Base-by-base conservation (phyloP, 768 basidiomycete species). In the Galerina marginata region DNA sequence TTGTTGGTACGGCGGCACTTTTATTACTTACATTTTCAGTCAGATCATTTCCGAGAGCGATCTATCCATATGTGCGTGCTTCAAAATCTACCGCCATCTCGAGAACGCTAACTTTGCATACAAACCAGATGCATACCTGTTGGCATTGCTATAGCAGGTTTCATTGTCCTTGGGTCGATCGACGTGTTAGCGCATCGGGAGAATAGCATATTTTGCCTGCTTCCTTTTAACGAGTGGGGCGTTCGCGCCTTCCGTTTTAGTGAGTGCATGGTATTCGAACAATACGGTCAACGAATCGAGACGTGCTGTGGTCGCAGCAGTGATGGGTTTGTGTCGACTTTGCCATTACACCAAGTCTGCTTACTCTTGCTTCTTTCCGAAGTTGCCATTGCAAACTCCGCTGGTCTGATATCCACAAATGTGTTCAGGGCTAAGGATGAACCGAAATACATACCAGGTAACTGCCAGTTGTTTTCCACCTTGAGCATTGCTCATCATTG, bases 181-280 rank as follows among this genome's bases (percentile, higher is more conserved):
- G 72, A 84, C 52, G 72, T 75, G 2, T 47, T 78, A 38, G 65
- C 67, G n/a, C 69, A 81, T 59, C 75, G 75, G 43, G 69, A n/a
- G 73, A 43, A 74, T 79, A 14, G 82, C 82, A 20, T 85, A 85
- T 69, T 84, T 86, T 65, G 83, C 84, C 11, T 82, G 80, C 59
- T 86, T 86, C 73, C 63, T 86, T 52, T 68, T 86, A 46, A 82
- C 80, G 12, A 79, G 79, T 67, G 83, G 82, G 56, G 79, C 80
- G 9, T 82, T 80, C 54, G 80, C 80, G 7, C 81, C 81, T 1
- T 81, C 80, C 3, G 80, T 82, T 1, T 61, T 82, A 36, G 79
- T 80, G 5, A 78, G 78, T 59, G 72, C 77, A 42, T 79, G 79
- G 79, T 75, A 64, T 46, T 77, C 79, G 23, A 83, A 83, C 64